Percentiles rank a stretch among this genome's conserved stretches.
Conservation (phyloP, 352 stramenopile species). For the Paralagenidium karlingii region DNA sequence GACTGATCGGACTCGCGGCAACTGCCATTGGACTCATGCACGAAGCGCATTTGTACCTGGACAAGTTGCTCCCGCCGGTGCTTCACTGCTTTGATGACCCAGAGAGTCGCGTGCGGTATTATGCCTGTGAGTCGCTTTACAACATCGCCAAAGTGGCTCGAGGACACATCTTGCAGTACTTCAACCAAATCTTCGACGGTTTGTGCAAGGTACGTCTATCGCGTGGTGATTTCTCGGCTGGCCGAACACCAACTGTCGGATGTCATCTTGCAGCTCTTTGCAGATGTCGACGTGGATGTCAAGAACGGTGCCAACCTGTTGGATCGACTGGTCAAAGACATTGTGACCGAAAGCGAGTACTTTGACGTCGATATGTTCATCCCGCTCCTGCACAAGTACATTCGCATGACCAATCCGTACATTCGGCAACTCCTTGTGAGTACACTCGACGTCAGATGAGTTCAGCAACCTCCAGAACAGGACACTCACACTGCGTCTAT, state of each 20-base stretch:
- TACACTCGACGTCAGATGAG: neutral
- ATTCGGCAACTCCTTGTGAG: conserved; percentile 96
- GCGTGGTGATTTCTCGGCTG: neutral
- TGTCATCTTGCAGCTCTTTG: conserved; percentile 91
- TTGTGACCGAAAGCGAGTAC: conserved; percentile 96
- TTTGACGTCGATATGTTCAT: conserved; percentile 99
- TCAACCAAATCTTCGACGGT: conserved; percentile 99
- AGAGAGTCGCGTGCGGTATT: conserved; percentile 96
- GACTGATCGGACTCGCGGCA: conserved; percentile 96
- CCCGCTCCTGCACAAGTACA: conserved; percentile 98
- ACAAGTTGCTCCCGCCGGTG: conserved; percentile 93
- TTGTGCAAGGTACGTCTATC: conserved; percentile 41
- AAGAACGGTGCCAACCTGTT: conserved; percentile 93
- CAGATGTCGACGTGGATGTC: conserved; percentile 98
- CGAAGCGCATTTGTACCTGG: conserved; percentile 84
- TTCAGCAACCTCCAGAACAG: neutral
- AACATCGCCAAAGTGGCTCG: conserved; percentile 98
- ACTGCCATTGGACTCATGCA: conserved; percentile 96
- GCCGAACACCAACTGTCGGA: neutral
- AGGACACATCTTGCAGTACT: conserved; percentile 93
- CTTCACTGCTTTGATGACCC: conserved; percentile 99
- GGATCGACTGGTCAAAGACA: conserved; percentile 95
- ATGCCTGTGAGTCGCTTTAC: conserved; percentile 99
- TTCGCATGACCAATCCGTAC: conserved; percentile 97
- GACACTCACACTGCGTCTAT: neutral